Evolutionary conservation across 176 grass and related monocot genomes (phyloP), one percentile per base, ranked within the genome.

Genomic region (Oropetium thomaeum): DNA sequence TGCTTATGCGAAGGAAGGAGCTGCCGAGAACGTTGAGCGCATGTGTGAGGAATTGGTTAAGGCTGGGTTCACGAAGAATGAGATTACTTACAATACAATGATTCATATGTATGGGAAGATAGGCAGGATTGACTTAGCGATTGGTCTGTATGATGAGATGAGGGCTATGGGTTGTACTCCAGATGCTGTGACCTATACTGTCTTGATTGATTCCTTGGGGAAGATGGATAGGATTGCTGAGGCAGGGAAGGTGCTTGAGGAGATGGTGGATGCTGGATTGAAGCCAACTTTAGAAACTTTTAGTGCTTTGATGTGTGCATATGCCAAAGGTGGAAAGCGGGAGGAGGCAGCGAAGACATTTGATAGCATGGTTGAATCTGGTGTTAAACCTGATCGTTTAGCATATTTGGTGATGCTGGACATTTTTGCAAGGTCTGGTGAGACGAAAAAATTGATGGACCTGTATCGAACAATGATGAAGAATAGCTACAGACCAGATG

Each of bases 71-170:
- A 93, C 63, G 55, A 93, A 89, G 85, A 84, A 91, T 71, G 90
- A 85, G 73, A 93, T 91, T 58, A 97, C 95, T 19, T 97, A 97
- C 69, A 97, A 97, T 65, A 97, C 90, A 5, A 87, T 97, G 63
- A 97, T 97, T 33, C 88, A 92, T 54, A 97, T 97, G 95, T 91
- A 93, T 69, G 95, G 95, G 16, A 93, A 87, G 58, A 83, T 89
- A 70, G 81, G 95, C 17, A 86, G 83, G 77, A 60, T 93, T 62
- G 83, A 97, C 75, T 62, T 93, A 51, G 95, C 91, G 0, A 54
- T 92, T 78, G 79, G 60, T 57, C 75, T 93, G 49, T 93, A 97
- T 79, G 82, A 91, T 73, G 88, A 93, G 80, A 97, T 97, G 94
- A 90, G 83, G 80, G 61, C 78, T 57, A 69, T 67, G 9, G 90